Evolutionary conservation across 2,329 filamentous ascomycete species (phyloP), one percentile per base, ranked within the genome.

Genomic region (Fusarium cicatricum): DNA sequence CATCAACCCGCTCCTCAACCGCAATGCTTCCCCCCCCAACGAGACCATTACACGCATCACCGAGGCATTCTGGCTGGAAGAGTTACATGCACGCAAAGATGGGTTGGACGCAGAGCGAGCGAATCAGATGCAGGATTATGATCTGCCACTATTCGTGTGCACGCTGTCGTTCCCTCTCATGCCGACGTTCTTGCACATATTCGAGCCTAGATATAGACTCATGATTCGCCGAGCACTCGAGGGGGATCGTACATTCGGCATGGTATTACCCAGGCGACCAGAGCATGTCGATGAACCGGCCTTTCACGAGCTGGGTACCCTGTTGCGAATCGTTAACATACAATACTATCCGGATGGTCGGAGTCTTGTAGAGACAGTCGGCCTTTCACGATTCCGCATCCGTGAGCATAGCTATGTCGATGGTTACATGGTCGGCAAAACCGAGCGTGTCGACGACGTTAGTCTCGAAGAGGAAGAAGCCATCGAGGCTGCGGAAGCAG

Each of bases 161-260:
- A 92, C 91, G 0, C 75, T 96, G 9, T 85, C 91, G 0, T 94
- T 95, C 65, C 93, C 93, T 1, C 80, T 82, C 2, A 92, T 94
- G 85, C 91, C 90, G 0, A 93, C 91, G 0, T 95, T 95, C 64
- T 78, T 97, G 3, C 90, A 96, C 67, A 85, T 97, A n/a, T 97
- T 96, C 70, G 93, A 97, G 72, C 90, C 91, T n/a, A 84, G 90
- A 7, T 97, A 97, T 71, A 86, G 91, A 8, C 80, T 95, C n/a
- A 95, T 97, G 91, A 89, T 97, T 32, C 84, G 89, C 40, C 85
- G 92, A 31, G 89, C 86, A 0, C 78, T 96, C 47, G 89, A 92
- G 59, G 86, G 87, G 0, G 85, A 89, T 56, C 80, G 85, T 12
- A 90, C 86, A 19, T 97, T 97, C 69, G 93, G 93, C 19, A 96